A percentile compares a stretch with the other conserved stretches of the same genome.
Conservation (phyloP, 352 stramenopile species). For the Pythium sp. region DNA sequence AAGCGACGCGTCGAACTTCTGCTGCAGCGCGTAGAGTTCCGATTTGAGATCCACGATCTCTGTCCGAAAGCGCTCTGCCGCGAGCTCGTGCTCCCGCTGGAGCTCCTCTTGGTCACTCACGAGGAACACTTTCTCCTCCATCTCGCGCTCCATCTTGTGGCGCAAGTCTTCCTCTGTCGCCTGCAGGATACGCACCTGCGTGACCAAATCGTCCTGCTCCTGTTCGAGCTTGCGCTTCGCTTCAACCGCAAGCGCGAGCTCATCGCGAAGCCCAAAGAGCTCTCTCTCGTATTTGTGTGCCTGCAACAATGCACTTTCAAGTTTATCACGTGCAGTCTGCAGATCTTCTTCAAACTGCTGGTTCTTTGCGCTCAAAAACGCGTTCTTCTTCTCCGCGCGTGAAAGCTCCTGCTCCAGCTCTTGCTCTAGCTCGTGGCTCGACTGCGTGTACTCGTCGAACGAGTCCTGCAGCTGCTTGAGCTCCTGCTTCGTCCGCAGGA, state of each 20-base stretch:
- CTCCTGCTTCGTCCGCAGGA: constrained; percentile 57
- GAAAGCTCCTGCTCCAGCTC: constrained; percentile 76
- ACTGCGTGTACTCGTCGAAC: constrained; percentile 84
- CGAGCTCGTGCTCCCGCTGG: constrained; percentile 74
- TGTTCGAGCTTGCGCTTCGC: constrained; percentile 59
- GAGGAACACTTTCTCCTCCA: constrained; percentile 86
- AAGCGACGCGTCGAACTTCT: constrained; percentile 40
- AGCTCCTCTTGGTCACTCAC: constrained; percentile 83
- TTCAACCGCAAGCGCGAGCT: constrained; percentile 35
- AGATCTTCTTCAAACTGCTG: constrained; percentile 59
- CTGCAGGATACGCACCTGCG: constrained; percentile 78
- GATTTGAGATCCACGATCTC: constrained; percentile 88
- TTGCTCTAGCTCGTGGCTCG: constrained; percentile 73
- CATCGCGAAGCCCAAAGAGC: constrained; percentile 35
- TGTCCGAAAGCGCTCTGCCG: constrained; percentile 68
- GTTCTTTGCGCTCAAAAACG: constrained; percentile 38
- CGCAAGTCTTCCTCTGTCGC: constrained; percentile 73
- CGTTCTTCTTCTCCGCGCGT: constrained; percentile 53
- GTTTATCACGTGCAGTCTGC: constrained; percentile 37
- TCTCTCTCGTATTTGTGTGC: constrained; percentile 56
- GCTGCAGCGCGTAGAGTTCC: constrained; percentile 72
- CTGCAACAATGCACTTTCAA: constrained; percentile 53
- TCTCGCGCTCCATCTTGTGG: constrained; percentile 84
- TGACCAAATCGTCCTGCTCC: constrained; percentile 75
- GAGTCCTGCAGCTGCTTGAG: constrained; percentile 66